Base-by-base conservation (phyloP, 208 protist genomes). In the Wallacemonas collosoma region DNA sequence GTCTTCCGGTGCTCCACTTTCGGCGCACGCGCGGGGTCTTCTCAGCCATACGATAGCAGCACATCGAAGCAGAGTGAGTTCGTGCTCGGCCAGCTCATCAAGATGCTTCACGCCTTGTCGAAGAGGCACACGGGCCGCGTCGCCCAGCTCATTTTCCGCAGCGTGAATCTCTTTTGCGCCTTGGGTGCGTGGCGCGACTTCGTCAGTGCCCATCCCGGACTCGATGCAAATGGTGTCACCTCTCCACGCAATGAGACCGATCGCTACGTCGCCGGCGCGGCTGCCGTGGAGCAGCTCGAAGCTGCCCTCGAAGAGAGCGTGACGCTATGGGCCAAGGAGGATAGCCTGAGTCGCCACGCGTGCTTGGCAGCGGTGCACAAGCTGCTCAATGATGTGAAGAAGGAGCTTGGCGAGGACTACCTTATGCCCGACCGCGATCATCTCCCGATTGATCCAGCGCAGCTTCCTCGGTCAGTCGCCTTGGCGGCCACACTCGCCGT, bases 141-240 rank as follows among this genome's bases (percentile, higher is more conserved):
- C 50, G 82, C 86, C 5, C 82, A 87, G 62, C 77, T 77, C 68
- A 72, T 94, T 6, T 94, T 94, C 73, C 62, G 72, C 43, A 76
- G 80, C 61, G 79, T 81, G 15, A 94, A 91, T 62, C 56, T 87
- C 17, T 89, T 82, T 79, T 83, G 80, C n/a, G 75, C 83, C 38
- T 51, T 87, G 36, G 79, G 71, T 40, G 75, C 57, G 50, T 91
- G 86, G 86, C 68, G 71, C 35, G 72, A 74, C 44, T 36, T 88
- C 47, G 76, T 61, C 68, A 6, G 44, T 47, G 50, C 51, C 9
- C 50, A 71, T 44, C 56, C 50, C 15, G 69, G 36, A 3, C 69
- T 71, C 58, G 14, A 57, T 62, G 40, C 54, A 40, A 45, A 65
- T 55, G 38, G 68, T 41, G 43, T 55, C 40, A 47, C 3, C 5